Evolutionary conservation across 1,284 basidiomycete species (phyloP).

Genomic region (Tylopilus orsonianus): DNA sequence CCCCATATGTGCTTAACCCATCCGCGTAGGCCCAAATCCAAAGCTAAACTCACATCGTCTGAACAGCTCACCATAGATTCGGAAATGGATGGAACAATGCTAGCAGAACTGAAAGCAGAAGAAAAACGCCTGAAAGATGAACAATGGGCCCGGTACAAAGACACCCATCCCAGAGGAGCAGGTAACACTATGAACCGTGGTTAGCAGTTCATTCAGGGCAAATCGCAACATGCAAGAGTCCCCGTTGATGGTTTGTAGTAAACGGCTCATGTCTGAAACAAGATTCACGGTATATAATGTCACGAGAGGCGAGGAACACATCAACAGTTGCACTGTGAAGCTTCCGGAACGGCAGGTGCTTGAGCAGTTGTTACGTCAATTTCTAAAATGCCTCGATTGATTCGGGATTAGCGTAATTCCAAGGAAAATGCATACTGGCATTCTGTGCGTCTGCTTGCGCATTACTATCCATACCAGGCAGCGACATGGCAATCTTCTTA

Average conservation of each 20-base stretch:
- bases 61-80: conserved; percentile 78
- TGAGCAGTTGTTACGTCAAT: conserved; percentile 77
- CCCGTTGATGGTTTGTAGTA: conserved; percentile 12
- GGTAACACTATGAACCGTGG: conserved; percentile 97
- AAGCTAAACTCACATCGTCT: conserved; percentile 65
- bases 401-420: not conserved
- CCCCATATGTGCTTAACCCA: conserved; percentile 7
- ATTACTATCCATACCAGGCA: conserved; percentile 94
- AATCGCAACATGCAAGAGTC: conserved; percentile 8
- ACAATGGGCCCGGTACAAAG: conserved; percentile 83
- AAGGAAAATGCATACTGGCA: conserved; percentile 53
- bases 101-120: conserved; percentile 73
- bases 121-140: conserved; percentile 81
- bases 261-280: conserved; percentile 17
- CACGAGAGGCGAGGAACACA: conserved; percentile 9
- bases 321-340: conserved; percentile 75
- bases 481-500: conserved; percentile 98
- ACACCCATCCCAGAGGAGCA: conserved; percentile 77
- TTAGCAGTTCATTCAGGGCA: conserved; percentile 35
- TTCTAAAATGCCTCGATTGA: conserved; percentile 46
- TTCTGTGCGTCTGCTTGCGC: conserved; percentile 67
- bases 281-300: conserved; percentile 34
- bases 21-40: conserved; percentile 61
- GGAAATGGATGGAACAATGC: conserved; percentile 79
- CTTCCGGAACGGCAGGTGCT: conserved; percentile 68